A percentile compares a stretch with the other conserved stretches of the same genome.
phyloP scores from a whole-genome alignment of 164 flowering plant species.

The Dillenia turbinata region DNA sequence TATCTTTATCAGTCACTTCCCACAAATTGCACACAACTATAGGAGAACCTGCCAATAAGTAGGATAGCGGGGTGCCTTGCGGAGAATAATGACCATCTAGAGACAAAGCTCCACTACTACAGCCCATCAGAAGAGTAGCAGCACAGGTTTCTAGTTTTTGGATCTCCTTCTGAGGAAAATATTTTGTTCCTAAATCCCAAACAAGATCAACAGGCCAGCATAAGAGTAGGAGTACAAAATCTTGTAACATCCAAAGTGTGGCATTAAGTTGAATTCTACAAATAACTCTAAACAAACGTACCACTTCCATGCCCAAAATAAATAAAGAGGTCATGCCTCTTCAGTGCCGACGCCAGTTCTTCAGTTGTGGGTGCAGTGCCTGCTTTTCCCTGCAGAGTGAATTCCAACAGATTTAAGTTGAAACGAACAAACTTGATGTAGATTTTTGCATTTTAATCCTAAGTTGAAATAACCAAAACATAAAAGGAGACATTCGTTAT shows the following conservation, averaged over 20 bases:
- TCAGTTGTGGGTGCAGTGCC: slow-evolving; percentile 68
- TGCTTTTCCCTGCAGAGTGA: slow-evolving; percentile 63
- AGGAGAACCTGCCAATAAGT: slow-evolving; percentile 89
- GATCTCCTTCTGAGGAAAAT: slow-evolving; percentile 63
- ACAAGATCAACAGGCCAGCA: background rate
- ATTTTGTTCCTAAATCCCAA: slow-evolving; percentile 63
- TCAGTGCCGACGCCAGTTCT: slow-evolving; percentile 64
- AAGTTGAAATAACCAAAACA: too few species aligned
- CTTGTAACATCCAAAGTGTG: background rate
- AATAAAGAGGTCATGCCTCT: slow-evolving; percentile 76
- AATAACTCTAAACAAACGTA: slow-evolving; percentile 24
- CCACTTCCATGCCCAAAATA: slow-evolving; percentile 99
- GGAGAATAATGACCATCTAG: slow-evolving; percentile 67
- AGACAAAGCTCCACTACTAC: slow-evolving; percentile 83
- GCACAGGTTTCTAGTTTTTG: slow-evolving; percentile 75
- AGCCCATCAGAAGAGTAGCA: slow-evolving; percentile 89
- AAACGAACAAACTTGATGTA: background rate
- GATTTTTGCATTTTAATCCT: too few species aligned
- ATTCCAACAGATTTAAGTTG: background rate
- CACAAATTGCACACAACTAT: slow-evolving; percentile 80
- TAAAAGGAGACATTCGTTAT: too few species aligned
- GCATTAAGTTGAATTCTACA: background rate
- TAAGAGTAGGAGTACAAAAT: slow-evolving; percentile 2
- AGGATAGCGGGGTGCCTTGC: slow-evolving; percentile 67
- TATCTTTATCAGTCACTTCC: slow-evolving; percentile 97